Evolutionary conservation across 164 flowering plant species (phyloP).

Genomic region (Tetrastigma voinierianum): DNA sequence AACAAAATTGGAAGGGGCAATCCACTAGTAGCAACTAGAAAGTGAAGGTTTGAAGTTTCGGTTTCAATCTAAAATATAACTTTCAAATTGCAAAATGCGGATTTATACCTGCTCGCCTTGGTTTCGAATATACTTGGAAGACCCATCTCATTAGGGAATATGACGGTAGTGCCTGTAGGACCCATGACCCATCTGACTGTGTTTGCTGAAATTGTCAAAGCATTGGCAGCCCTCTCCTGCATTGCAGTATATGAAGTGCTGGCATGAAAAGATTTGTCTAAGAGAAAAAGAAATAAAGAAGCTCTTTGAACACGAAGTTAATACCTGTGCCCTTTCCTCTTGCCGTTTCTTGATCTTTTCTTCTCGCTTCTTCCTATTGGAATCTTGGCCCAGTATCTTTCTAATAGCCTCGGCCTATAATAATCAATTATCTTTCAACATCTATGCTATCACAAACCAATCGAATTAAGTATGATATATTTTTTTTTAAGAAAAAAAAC

Average conservation of each 20-base stretch:
- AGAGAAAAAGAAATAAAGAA: too few species aligned
- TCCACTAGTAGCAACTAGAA: neutral
- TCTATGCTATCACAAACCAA: too few species aligned
- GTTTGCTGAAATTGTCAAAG: conserved; percentile 28
- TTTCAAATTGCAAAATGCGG: too few species aligned
- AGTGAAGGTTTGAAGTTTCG: too few species aligned
- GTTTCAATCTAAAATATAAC: too few species aligned
- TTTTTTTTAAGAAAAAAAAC: neutral
- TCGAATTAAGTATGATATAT: too few species aligned
- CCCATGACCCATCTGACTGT: conserved; percentile 41
- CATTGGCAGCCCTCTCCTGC: conserved; percentile 42
- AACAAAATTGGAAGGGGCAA: too few species aligned
- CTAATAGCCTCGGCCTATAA: conserved; percentile 55
- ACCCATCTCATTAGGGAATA: conserved; percentile 47
- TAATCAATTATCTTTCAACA: neutral
- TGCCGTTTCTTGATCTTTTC: conserved; percentile 40
- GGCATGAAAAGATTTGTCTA: too few species aligned
- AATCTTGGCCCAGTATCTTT: conserved; percentile 58
- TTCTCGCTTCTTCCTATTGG: conserved; percentile 47
- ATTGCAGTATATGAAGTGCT: neutral
- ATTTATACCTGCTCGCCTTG: conserved; percentile 32
- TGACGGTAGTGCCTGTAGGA: conserved; percentile 40
- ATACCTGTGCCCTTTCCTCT: conserved; percentile 35
- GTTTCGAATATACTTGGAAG: conserved; percentile 41
- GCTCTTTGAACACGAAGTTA: neutral